Base-by-base conservation (phyloP, 2,329 filamentous ascomycete species). In the Xylariaceae sp. region DNA sequence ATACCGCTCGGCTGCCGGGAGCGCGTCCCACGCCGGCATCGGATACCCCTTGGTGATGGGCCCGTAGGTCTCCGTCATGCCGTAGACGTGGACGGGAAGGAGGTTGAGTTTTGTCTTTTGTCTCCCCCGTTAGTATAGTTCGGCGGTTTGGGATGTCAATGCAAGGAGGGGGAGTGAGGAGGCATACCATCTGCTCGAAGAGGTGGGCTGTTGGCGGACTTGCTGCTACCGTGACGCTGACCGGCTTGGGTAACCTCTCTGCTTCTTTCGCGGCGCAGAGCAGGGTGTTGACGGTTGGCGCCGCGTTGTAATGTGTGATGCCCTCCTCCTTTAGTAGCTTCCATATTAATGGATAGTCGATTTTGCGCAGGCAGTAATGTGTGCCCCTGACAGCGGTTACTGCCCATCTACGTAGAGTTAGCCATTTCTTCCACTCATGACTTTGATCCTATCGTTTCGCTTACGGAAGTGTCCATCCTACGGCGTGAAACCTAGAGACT, bases 341-440 rank as follows among this genome's bases (percentile, higher is more conserved):
- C 94, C 94, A 99, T 55, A 99, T 96, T 53, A 93, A 79, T 0
- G 90, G 85, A 69, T 99, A 99, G 73, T 97, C 92, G 60, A 99
- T 91, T 77, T 96, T 97, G 56, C 94, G 84, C 15, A 99, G 78
- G 66, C 92, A 97, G 70, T 96, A 92, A 71, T 97, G 92, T 3
- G 93, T 95, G n/a, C 93, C 94, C 57, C 94, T 81, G 4, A 94
- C 92, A 1, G 92, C 91, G 9, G 91, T 95, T n/a, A 97, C 82
- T 1, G 92, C 83, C 94, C 92, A 96, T 0, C 67, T 70, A 23
- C 5, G 26, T 29, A n/a, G 10, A 3, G 16, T 55, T 24, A 55
- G 51, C 24, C 10, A 32, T 4, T 8, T 2, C 11, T 16, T 37
- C 16, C 6, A 11, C 16, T 24, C 15, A 9, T 27, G 15, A 26